Base-by-base conservation (phyloP, 2,329 filamentous ascomycete genomes). In the Claviceps capensis region DNA sequence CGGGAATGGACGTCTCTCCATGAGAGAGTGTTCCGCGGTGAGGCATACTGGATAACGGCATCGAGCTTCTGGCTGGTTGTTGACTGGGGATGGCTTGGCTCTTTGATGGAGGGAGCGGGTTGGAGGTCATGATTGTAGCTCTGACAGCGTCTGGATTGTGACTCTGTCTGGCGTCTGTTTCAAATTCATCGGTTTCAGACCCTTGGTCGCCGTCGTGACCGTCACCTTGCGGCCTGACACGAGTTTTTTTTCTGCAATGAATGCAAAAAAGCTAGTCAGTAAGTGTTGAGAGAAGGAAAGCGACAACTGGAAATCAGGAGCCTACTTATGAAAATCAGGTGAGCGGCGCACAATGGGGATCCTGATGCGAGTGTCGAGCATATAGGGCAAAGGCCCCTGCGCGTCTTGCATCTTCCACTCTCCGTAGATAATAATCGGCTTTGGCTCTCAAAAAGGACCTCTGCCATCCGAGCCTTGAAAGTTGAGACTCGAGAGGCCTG, bases 161-260 rank as follows among this genome's bases (percentile, higher is more conserved):
- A 46, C 56, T 34, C 51, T 22, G 30, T n/a, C 65, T 61, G n/a
- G 46, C 51, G 38, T 66, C 64, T 3, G 56, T 61, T 48, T 68
- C 59, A 52, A 67, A 68, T 1, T 26, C 11, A 37, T 61, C 59
- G 7, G 7, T 30, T 30, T 30, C 26, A 30, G 26, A 30, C 7
- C 7, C 7, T 30, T 30, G 26, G 26, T 30, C 26, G 26, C 23
- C 23, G 23, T 26, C 23, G 7, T 30, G 26, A 30, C 2, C 26
- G 6, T 59, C 61, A 2, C 58, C 57, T 0, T 65, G 61, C 6
- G 22, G 37, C 19, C 3, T 41, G 47, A 5, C 22, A 22, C 22
- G 23, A 26, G 5, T 7, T 26, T 7, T 2, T 4, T 26, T 26
- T 26, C 23, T 26, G 23, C 23, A 26, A 26, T 34, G 41, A 45